A percentile compares a stretch with the other conserved stretches of the same genome.
These are phyloP conservation scores for Bidens hawaiensis DNA, from an alignment of 140 eudicot genomes.

Conservation along the genomic window DNA sequence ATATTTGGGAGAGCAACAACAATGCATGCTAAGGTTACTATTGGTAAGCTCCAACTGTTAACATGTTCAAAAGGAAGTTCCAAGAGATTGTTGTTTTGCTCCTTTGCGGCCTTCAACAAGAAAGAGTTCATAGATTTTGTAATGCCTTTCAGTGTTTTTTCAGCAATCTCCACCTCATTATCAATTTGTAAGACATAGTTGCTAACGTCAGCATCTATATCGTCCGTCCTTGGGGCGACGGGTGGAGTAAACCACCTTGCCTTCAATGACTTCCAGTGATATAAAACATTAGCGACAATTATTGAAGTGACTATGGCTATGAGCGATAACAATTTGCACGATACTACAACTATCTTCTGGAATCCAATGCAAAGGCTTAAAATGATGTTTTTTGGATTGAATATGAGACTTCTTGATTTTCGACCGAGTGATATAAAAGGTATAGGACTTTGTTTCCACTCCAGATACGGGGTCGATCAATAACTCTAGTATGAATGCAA, in stretches of 20 bases:
- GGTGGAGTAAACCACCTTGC: not conserved
- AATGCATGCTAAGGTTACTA: constrained; percentile 23
- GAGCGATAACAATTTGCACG: too few species aligned
- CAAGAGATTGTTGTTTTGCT: constrained; percentile 2
- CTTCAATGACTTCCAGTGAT: not conserved
- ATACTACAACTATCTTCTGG: too few species aligned
- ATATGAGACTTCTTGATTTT: too few species aligned
- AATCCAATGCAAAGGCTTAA: too few species aligned
- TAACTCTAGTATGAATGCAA: not conserved
- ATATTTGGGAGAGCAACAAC: constrained; percentile 20
- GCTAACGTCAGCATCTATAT: not conserved
- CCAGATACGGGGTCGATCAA: too few species aligned
- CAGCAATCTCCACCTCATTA: constrained; percentile 23
- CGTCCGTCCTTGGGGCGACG: not conserved
- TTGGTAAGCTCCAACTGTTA: constrained; percentile 26
- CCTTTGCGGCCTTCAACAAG: constrained; percentile 14
- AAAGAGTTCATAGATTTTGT: constrained; percentile 8
- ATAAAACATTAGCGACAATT: too few species aligned
- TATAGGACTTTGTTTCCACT: too few species aligned
- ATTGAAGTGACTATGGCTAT: too few species aligned
- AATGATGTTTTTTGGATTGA: too few species aligned
- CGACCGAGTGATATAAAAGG: too few species aligned
- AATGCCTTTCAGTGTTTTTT: constrained; percentile 3
- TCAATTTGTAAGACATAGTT: constrained; percentile 17
- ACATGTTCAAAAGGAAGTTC: constrained; percentile 11